phyloP scores from a whole-genome alignment of 1,139 yeast genomes.

The Pneumocystis murina region DNA sequence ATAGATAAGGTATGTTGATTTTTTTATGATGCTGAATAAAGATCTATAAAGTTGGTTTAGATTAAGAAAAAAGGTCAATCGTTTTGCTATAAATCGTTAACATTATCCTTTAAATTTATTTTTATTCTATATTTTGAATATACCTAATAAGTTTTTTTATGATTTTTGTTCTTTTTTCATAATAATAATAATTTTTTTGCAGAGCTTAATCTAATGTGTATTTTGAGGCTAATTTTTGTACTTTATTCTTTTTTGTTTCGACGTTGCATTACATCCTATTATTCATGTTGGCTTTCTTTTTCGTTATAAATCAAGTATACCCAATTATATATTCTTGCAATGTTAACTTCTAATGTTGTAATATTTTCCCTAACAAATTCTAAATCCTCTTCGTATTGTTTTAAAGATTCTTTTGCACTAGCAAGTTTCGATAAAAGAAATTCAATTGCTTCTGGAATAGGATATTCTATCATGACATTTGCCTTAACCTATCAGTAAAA shows the following conservation, averaged over 20 bases:
- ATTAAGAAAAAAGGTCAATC: too few species aligned
- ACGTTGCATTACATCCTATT: background rate
- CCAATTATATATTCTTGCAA: conserved; percentile 88
- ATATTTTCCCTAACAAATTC: conserved; percentile 82
- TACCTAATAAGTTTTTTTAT: too few species aligned
- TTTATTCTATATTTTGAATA: too few species aligned
- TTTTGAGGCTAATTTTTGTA: background rate
- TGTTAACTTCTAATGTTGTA: conserved; percentile 95
- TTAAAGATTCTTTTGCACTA: conserved; percentile 46
- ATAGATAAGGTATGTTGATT: too few species aligned
- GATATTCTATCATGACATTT: conserved; percentile 91
- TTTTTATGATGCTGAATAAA: too few species aligned
- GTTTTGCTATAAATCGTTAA: too few species aligned
- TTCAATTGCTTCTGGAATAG: conserved; percentile 69
- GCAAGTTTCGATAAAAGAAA: conserved; percentile 49
- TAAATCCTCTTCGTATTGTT: conserved; percentile 61
- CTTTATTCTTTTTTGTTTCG: background rate
- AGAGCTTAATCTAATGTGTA: background rate
- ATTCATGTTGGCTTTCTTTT: background rate
- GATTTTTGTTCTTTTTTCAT: too few species aligned
- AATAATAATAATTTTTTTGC: background rate
- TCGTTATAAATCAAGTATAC: conserved; percentile 20
- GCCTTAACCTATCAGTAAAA: conserved; percentile 29
- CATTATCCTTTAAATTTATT: too few species aligned
- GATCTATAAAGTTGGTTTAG: too few species aligned